Base-by-base conservation (phyloP, 345 rosid genomes). In the Physaria fendleri region DNA sequence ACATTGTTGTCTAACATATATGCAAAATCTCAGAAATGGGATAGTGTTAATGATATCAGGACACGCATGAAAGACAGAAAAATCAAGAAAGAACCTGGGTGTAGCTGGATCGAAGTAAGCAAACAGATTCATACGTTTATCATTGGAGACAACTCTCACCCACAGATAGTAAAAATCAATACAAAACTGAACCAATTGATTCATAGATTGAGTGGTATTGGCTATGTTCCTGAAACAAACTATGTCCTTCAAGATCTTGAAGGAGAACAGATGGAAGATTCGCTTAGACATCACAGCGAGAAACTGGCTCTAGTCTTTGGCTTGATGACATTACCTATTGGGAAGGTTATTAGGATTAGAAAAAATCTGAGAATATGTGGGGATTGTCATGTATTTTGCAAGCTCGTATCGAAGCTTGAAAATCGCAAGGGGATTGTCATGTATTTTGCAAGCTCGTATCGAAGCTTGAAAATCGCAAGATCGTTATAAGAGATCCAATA, bases 51-150 rank as follows among this genome's bases (percentile, higher is more conserved):
- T 20, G 73, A 75, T 32, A 44, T 74, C 10, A 63, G 87, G 63
- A 82, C 56, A 56, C 59, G 12, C 0, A 84, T 82, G 95, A 72
- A 74, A 51, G 38, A 64, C 47, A 68, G 61, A 40, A 82, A 85
- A 43, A 65, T 84, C 24, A 73, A 40, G 66, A 82, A 87, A 75
- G 83, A 78, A 34, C 83, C 91, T 12, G 91, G 91, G 54, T 80
- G 89, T 44, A 87, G 88, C 66, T 84, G 91, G 91, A 71, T 84
- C 44, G 91, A 87, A 77, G 81, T 79, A 55, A 60, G 71, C 55
- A 82, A 76, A 71, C 56, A 78, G 75, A 79, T 87, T 27, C 91
- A 82, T 65, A 77, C 82, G 39, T 84, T 84, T 61, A 76, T 79
- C 44, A 60, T 79, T 4, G 88, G 85, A 39, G 95, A 87, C 30